Percentiles rank a stretch among this genome's conserved stretches.
phyloP scores from a whole-genome alignment of 169 alveolate genomes.

The Cytauxzoon felis region DNA sequence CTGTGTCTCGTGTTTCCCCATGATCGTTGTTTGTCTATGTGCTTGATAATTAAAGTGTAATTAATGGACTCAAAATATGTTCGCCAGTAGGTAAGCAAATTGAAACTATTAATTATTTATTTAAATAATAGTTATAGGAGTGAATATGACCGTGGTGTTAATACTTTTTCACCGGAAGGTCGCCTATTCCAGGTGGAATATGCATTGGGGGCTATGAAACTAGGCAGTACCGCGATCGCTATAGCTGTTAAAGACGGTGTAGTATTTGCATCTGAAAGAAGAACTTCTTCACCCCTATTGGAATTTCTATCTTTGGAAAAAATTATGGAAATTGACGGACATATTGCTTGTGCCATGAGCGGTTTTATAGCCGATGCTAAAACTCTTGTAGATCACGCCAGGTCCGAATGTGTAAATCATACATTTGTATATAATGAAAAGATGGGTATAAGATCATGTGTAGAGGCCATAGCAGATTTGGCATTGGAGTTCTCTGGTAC shows the following conservation, averaged over 20 bases:
- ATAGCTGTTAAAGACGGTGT: slow-evolving; percentile 94
- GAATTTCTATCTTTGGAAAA: slow-evolving; percentile 91
- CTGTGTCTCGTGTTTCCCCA: no score
- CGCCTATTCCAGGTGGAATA: slow-evolving; percentile 94
- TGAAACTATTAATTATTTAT: background rate
- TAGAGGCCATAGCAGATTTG: slow-evolving; percentile 88
- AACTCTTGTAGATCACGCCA: slow-evolving; percentile 95
- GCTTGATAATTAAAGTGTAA: background rate
- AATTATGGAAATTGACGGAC: slow-evolving; percentile 90
- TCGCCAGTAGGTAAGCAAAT: slow-evolving; percentile 62
- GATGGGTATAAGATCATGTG: slow-evolving; percentile 86
- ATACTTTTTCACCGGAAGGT: slow-evolving; percentile 98
- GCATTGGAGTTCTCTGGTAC: slow-evolving; percentile 93
- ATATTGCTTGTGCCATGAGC: slow-evolving; percentile 95
- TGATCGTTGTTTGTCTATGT: no score
- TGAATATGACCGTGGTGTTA: slow-evolving; percentile 98
- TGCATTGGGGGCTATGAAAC: slow-evolving; percentile 93
- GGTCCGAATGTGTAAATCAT: slow-evolving; percentile 95
- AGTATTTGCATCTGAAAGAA: slow-evolving; percentile 93
- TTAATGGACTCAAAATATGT: slow-evolving; percentile 21
- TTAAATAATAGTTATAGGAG: slow-evolving; percentile 71
- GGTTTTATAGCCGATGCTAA: slow-evolving; percentile 98
- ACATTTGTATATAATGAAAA: slow-evolving; percentile 92
- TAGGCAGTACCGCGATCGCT: slow-evolving; percentile 99
- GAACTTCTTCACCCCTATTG: slow-evolving; percentile 84